Conservation (phyloP, 2,329 filamentous ascomycete genomes). For the Fusarium sp. region DNA sequence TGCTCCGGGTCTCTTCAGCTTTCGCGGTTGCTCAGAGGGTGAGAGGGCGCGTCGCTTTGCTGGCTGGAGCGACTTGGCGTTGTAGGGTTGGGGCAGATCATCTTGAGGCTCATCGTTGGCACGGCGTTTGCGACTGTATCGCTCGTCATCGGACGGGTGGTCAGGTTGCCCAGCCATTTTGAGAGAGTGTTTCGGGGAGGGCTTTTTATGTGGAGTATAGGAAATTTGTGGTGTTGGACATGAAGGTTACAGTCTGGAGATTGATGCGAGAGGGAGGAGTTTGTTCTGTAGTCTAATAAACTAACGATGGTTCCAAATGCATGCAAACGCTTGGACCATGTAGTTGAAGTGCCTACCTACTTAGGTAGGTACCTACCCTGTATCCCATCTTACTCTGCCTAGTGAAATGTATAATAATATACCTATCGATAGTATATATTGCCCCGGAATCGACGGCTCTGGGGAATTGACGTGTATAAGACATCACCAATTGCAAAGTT, state of each 20-base stretch:
- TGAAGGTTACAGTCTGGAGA: not conserved
- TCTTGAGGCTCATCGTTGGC: slow-evolving; percentile 51
- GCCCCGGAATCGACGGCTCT: too few relatives aligned
- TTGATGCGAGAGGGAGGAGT: slow-evolving; percentile 11
- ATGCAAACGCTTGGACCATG: slow-evolving; percentile 29
- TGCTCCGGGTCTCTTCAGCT: slow-evolving; percentile 73
- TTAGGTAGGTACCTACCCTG: too few relatives aligned
- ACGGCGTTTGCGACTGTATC: slow-evolving; percentile 45
- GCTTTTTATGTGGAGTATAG: not conserved
- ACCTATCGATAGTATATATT: too few relatives aligned
- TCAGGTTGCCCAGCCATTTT: slow-evolving; percentile 35
- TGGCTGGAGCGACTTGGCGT: slow-evolving; percentile 65
- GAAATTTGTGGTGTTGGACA: slow-evolving; percentile 3
- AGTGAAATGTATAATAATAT: not conserved
- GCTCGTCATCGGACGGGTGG: slow-evolving; percentile 24
- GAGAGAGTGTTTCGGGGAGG: not conserved
- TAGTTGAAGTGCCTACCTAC: not conserved
- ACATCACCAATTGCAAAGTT: too few relatives aligned
- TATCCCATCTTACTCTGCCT: slow-evolving; percentile 12
- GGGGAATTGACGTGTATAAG: too few relatives aligned
- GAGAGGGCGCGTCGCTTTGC: slow-evolving; percentile 67
- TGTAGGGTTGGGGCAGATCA: slow-evolving; percentile 67
- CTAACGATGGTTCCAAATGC: not conserved
- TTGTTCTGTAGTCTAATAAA: slow-evolving; percentile 5
- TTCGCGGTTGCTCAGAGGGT: slow-evolving; percentile 66